These are phyloP conservation scores for Secale cereale DNA, from an alignment of 176 grass and related monocot genomes.

Conservation along the genomic window DNA sequence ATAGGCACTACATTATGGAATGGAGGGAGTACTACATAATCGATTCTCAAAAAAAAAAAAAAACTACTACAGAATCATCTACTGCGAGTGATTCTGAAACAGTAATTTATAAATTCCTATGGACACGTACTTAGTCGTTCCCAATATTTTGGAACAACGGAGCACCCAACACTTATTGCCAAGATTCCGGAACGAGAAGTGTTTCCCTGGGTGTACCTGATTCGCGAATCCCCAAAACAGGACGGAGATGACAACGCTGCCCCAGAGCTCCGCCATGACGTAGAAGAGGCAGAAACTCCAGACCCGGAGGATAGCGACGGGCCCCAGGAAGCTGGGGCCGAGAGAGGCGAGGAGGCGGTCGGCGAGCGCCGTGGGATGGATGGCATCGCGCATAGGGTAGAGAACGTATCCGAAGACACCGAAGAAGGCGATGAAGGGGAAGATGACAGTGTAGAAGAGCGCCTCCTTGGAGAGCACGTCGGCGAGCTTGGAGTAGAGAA, in stretches of 20 bases:
- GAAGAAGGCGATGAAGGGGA: constrained; percentile 97
- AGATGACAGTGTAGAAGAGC: constrained; percentile 96
- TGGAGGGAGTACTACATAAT: too few species aligned
- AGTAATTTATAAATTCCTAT: not conserved
- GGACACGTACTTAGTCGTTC: not conserved
- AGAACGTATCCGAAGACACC: constrained; percentile 69
- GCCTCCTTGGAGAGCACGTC: constrained; percentile 81
- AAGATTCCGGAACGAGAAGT: not conserved
- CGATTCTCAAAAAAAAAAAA: too few species aligned
- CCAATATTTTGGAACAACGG: constrained; percentile 1
- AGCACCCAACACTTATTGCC: not conserved
- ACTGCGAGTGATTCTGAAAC: not conserved
- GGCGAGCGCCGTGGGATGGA: constrained; percentile 80
- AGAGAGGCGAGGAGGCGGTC: constrained; percentile 63
- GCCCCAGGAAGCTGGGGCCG: constrained; percentile 77
- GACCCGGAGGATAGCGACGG: constrained; percentile 81
- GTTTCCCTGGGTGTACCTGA: constrained; percentile 45
- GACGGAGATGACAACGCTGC: constrained; percentile 92
- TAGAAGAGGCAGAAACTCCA: constrained; percentile 99
- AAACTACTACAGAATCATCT: not conserved
- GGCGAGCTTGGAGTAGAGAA: constrained; percentile 94
- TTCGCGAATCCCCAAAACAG: constrained; percentile 97
- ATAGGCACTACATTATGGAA: too few species aligned
- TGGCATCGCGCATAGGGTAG: constrained; percentile 80
- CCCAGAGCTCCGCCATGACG: constrained; percentile 98